Percentiles rank a stretch among this genome's conserved stretches.
phyloP scores from a whole-genome alignment of 345 rosid genomes.

The Bretschneidera sinensis region DNA sequence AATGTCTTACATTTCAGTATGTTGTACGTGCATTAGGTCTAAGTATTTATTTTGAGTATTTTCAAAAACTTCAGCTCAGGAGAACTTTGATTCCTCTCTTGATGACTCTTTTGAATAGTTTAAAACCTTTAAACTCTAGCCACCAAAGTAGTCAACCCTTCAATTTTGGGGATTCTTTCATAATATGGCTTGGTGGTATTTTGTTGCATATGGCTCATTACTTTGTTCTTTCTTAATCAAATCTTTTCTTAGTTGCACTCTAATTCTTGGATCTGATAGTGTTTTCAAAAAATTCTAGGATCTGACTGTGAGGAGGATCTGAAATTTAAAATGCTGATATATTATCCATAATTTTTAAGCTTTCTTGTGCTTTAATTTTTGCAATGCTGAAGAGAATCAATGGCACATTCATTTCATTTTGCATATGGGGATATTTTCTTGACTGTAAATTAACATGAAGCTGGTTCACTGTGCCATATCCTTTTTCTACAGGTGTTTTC shows the following conservation, averaged over 20 bases:
- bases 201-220: no score
- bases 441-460: constrained; percentile 9
- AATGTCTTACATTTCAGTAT: not conserved
- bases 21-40: no score
- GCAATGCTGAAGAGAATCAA: not conserved
- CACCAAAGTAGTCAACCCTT: not conserved
- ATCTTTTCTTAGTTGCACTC: no score
- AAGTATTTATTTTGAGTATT: no score
- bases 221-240: no score
- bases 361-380: not conserved
- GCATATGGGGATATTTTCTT: not conserved
- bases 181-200: not conserved
- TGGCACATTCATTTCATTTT: constrained; percentile 13
- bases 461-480: constrained; percentile 4
- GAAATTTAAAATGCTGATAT: not conserved
- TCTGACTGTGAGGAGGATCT: not conserved
- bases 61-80: no score
- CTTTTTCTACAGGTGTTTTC: constrained; percentile 50
- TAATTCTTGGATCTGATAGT: not conserved
- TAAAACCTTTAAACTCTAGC: not conserved
- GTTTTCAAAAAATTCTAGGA: not conserved
- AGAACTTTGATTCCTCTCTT: no score
- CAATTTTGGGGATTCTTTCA: no score
- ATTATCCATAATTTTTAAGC: not conserved
- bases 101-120: no score